Evolutionary conservation across 2,329 filamentous ascomycete species (phyloP).

Genomic region (Cladobotryum mycophilum): DNA sequence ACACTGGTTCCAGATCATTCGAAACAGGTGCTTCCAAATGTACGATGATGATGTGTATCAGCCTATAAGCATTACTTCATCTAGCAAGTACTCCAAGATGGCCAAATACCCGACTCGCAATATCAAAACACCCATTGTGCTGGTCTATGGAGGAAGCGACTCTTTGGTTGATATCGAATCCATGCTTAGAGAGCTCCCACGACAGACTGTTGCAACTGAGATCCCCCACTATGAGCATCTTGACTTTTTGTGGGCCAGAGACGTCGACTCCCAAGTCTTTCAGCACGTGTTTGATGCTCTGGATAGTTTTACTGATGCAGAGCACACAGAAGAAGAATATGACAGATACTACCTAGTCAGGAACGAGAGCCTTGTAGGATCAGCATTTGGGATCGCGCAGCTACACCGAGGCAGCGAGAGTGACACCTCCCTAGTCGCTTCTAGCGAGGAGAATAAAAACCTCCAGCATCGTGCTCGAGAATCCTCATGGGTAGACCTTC

Average conservation of each 20-base stretch:
- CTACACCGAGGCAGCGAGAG: slow-evolving; percentile 29
- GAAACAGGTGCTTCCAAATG: slow-evolving; percentile 95
- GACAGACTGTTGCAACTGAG: slow-evolving; percentile 76
- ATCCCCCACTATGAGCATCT: slow-evolving; percentile 94
- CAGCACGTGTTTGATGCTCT: slow-evolving; percentile 87
- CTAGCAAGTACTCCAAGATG: slow-evolving; percentile 87
- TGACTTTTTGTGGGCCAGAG: slow-evolving; percentile 89
- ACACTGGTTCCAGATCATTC: slow-evolving; percentile 99
- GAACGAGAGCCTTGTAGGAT: slow-evolving; percentile 43
- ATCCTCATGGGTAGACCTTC: not conserved
- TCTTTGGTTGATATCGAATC: slow-evolving; percentile 88
- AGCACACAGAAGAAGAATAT: slow-evolving; percentile 55
- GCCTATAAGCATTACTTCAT: slow-evolving; percentile 62
- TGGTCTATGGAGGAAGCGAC: slow-evolving; percentile 90
- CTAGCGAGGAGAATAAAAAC: slow-evolving; percentile 16
- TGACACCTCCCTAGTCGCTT: slow-evolving; percentile 27
- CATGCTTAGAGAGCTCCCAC: slow-evolving; percentile 84
- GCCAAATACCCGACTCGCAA: slow-evolving; percentile 95
- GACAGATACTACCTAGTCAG: slow-evolving; percentile 49
- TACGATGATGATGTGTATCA: slow-evolving; percentile 91
- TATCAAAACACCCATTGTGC: slow-evolving; percentile 89
- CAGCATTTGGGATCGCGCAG: slow-evolving; percentile 21
- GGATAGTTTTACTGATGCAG: slow-evolving; percentile 58
- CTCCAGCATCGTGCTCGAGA: slow-evolving; percentile 7
- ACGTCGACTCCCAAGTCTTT: slow-evolving; percentile 80